Evolutionary conservation across 116 monocot species (phyloP).

Genomic region (Phalaenopsis hybrid): DNA sequence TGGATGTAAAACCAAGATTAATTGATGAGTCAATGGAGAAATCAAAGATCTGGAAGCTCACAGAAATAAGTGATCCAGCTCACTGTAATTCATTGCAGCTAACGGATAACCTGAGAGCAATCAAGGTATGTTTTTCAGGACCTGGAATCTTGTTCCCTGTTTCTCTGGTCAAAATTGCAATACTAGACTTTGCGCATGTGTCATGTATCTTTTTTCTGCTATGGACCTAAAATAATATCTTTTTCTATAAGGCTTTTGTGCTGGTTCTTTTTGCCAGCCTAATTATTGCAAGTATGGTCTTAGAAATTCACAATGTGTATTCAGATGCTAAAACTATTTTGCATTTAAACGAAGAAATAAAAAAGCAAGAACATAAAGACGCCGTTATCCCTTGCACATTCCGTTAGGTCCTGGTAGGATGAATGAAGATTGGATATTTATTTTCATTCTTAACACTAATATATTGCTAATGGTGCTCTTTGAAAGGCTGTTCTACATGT

Average conservation of each 20-base stretch:
- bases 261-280: too few relatives aligned
- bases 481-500: too few relatives aligned
- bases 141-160: background rate
- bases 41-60: slow-evolving; percentile 48
- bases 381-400: background rate
- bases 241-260: background rate
- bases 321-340: background rate
- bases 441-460: too few relatives aligned
- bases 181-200: background rate
- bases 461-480: too few relatives aligned
- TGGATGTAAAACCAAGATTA: slow-evolving; percentile 42
- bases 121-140: slow-evolving; percentile 28
- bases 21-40: slow-evolving; percentile 39
- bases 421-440: too few relatives aligned
- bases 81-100: slow-evolving; percentile 40
- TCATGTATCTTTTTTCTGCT: background rate
- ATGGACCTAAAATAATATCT: background rate
- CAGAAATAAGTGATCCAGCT: slow-evolving; percentile 32
- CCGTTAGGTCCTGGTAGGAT: background rate
- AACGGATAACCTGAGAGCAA: slow-evolving; percentile 26
- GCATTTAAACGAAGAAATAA: background rate
- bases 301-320: background rate
- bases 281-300: background rate
- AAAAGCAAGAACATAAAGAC: too few relatives aligned
- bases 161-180: background rate